Conservation (phyloP, 805 yeast genomes). For the Metschnikowia similis region DNA sequence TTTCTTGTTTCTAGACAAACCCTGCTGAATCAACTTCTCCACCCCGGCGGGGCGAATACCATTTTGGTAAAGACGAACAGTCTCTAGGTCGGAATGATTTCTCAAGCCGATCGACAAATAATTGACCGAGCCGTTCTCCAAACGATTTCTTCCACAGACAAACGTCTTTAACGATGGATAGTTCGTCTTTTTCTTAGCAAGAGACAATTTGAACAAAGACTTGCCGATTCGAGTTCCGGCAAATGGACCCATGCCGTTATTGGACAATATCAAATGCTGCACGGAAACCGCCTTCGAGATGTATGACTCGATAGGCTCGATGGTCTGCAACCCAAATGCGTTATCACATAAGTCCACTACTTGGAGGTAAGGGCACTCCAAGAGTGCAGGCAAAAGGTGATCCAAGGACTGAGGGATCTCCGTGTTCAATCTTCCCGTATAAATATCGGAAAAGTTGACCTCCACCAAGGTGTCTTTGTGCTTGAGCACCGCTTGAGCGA, state of each 20-base stretch:
- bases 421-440: constrained; percentile 90
- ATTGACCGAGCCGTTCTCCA: constrained; percentile 90
- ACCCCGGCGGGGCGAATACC: constrained; percentile 97
- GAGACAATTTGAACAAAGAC: constrained; percentile 69
- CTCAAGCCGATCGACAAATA: constrained; percentile 82
- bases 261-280: constrained; percentile 82
- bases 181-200: constrained; percentile 52
- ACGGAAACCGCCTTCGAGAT: constrained; percentile 71
- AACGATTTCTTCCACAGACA: constrained; percentile 94
- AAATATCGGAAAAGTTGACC: constrained; percentile 84
- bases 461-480: constrained; percentile 51
- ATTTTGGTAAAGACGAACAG: constrained; percentile 83
- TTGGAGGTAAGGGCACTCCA: constrained; percentile 62
- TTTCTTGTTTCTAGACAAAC: constrained; percentile 57
- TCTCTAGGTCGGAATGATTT: constrained; percentile 69
- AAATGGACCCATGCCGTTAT: constrained; percentile 97
- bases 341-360: constrained; percentile 87
- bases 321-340: constrained; percentile 94
- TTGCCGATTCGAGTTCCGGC: constrained; percentile 94
- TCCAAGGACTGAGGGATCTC: constrained; percentile 87
- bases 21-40: constrained; percentile 64
- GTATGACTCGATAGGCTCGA: constrained; percentile 80
- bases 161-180: constrained; percentile 68
- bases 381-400: constrained; percentile 66
- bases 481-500: constrained; percentile 53